Conservation (phyloP, 2,329 filamentous ascomycete species). For the Aspergillus luchuensis region DNA sequence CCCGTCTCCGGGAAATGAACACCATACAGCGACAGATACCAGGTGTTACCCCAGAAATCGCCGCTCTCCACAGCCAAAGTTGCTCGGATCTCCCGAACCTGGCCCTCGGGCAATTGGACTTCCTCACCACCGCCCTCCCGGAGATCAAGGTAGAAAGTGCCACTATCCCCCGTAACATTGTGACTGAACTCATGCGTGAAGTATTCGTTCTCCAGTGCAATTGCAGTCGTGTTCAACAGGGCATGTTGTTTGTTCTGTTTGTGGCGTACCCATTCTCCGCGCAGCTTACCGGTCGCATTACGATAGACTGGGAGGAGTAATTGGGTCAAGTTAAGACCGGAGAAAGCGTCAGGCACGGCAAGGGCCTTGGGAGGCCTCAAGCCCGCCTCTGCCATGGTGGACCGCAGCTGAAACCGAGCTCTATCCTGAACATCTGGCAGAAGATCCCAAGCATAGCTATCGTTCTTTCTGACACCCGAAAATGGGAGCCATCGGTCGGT, state of each 20-base stretch:
- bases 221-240: slow-evolving; percentile 65
- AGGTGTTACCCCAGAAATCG: slow-evolving; percentile 68
- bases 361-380: slow-evolving; percentile 32
- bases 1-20: slow-evolving; percentile 85
- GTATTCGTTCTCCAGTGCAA: slow-evolving; percentile 68
- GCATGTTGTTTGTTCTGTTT: slow-evolving; percentile 53
- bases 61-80: slow-evolving; percentile 73
- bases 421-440: slow-evolving; percentile 66
- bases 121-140: slow-evolving; percentile 54
- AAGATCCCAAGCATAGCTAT: slow-evolving; percentile 78
- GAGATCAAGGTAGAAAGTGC: slow-evolving; percentile 70
- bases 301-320: slow-evolving; percentile 64
- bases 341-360: slow-evolving; percentile 26
- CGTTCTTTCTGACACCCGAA: slow-evolving; percentile 72
- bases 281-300: slow-evolving; percentile 75
- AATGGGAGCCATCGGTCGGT: slow-evolving; percentile 64
- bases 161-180: slow-evolving; percentile 75
- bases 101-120: slow-evolving; percentile 47
- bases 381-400: slow-evolving; percentile 35
- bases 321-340: slow-evolving; percentile 39
- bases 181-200: slow-evolving; percentile 68
- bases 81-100: slow-evolving; percentile 69
- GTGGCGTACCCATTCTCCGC: slow-evolving; percentile 72
- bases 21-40: slow-evolving; percentile 79
- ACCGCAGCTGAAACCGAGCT: slow-evolving; percentile 59